Percentiles rank a stretch among this genome's conserved stretches.
These are phyloP conservation scores for Pythium aquatile DNA, from an alignment of 352 stramenopile genomes.

Conservation along the genomic window DNA sequence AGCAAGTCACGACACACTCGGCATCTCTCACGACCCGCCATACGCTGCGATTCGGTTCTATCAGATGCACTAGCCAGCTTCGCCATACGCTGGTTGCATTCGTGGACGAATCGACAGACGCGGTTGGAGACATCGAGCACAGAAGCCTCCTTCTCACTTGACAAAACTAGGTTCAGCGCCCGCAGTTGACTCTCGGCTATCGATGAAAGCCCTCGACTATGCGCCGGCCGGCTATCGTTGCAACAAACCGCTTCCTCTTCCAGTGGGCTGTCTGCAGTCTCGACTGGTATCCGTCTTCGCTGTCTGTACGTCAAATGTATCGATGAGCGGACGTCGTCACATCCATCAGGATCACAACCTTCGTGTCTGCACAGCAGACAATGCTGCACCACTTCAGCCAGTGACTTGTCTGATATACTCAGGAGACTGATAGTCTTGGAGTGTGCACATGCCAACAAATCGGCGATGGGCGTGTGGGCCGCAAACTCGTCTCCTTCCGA, in stretches of 20 bases:
- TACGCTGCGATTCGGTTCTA: constrained; percentile 2
- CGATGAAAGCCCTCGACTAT: background rate
- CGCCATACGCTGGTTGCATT: constrained; percentile 20
- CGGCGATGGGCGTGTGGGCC: background rate
- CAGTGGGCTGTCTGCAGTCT: background rate
- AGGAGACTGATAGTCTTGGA: background rate
- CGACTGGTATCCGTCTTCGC: background rate
- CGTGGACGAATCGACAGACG: constrained; percentile 1
- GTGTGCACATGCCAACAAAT: background rate
- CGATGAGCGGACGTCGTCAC: background rate
- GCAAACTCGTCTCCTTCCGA: background rate
- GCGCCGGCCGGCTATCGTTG: background rate
- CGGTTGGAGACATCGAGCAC: background rate
- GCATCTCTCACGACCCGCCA: constrained; percentile 15
- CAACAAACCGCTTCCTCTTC: background rate
- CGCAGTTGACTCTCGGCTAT: background rate
- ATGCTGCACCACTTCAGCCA: background rate
- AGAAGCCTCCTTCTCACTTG: too few relatives aligned
- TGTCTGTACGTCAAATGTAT: background rate
- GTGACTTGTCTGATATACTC: constrained; percentile 4
- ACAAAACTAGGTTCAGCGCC: background rate
- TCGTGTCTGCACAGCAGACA: constrained; percentile 4
- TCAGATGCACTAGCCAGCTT: background rate
- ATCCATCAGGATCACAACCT: background rate
- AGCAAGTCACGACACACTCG: constrained; percentile 20